These are phyloP conservation scores for Gossypium herbaceum DNA, from an alignment of 345 rosid species.

Conservation along the genomic window DNA sequence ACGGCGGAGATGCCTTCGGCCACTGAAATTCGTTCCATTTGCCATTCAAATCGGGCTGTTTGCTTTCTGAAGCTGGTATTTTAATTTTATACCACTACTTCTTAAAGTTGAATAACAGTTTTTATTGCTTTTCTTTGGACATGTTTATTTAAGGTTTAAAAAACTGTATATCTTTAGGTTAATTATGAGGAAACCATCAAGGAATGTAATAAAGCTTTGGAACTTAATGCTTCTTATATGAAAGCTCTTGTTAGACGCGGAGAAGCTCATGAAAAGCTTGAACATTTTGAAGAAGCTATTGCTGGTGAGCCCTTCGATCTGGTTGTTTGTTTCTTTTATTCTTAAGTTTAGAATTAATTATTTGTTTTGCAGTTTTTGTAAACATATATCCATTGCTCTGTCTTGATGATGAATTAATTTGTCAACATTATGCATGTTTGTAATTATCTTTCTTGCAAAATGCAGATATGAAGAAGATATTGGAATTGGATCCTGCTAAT, in stretches of 20 bases:
- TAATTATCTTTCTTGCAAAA: neutral
- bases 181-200: constrained; percentile 70
- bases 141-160: neutral
- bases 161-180: constrained; percentile 27
- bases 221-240: constrained; percentile 64
- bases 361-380: neutral
- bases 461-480: constrained; percentile 75
- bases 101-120: neutral
- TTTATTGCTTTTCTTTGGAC: neutral
- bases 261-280: constrained; percentile 88
- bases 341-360: neutral
- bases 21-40: constrained; percentile 59
- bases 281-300: constrained; percentile 81
- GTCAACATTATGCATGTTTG: neutral
- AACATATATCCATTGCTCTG: neutral
- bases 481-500: constrained; percentile 81
- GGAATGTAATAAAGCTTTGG: constrained; percentile 81
- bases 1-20: constrained; percentile 39
- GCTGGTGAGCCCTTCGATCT: constrained; percentile 43
- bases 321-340: too few relatives aligned
- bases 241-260: constrained; percentile 76
- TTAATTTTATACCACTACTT: neutral
- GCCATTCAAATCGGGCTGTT: constrained; percentile 68
- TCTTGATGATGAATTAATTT: neutral
- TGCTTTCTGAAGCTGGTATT: constrained; percentile 75